These are phyloP conservation scores for Tylopilus rubrobrunneus DNA, from an alignment of 768 basidiomycete genomes.

Conservation along the genomic window DNA sequence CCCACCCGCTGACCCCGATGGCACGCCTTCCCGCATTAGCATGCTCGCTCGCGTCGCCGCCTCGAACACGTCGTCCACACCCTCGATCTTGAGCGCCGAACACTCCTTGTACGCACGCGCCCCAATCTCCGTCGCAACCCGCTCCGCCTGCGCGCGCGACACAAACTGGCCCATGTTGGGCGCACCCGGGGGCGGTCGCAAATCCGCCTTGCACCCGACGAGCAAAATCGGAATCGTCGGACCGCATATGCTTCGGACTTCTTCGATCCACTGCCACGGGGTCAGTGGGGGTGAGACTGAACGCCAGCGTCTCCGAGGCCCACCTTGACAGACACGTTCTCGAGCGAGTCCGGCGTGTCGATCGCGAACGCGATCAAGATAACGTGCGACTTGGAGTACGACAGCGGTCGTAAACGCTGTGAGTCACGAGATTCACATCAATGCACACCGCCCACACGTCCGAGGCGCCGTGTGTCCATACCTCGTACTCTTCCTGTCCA, in stretches of 20 bases:
- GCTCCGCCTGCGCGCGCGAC: constrained; percentile 76
- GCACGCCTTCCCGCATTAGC: constrained; percentile 86
- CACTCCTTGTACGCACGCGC: constrained; percentile 95
- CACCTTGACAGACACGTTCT: constrained; percentile 93
- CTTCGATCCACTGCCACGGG: constrained; percentile 87
- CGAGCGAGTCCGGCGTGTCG: constrained; percentile 94
- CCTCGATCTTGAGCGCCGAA: constrained; percentile 83
- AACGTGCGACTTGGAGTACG: constrained; percentile 97
- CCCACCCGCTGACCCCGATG: constrained; percentile 50
- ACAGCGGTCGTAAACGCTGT: constrained; percentile 92
- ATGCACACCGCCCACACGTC: too few relatives aligned
- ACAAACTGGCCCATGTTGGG: constrained; percentile 56
- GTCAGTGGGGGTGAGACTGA: background rate
- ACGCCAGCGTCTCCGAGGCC: constrained; percentile 1
- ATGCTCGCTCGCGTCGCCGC: constrained; percentile 95
- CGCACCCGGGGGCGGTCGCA: constrained; percentile 59
- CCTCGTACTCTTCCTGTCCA: constrained; percentile 99
- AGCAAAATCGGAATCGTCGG: constrained; percentile 88
- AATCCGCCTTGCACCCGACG: constrained; percentile 94
- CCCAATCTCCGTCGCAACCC: constrained; percentile 78
- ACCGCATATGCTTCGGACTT: constrained; percentile 96
- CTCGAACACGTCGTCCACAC: constrained; percentile 97
- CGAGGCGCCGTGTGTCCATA: constrained; percentile 20
- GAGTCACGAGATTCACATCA: background rate
- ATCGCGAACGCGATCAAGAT: constrained; percentile 97